These are phyloP conservation scores for Cladophialophora chaetospira DNA, from an alignment of 2,329 filamentous ascomycete genomes.

Conservation along the genomic window DNA sequence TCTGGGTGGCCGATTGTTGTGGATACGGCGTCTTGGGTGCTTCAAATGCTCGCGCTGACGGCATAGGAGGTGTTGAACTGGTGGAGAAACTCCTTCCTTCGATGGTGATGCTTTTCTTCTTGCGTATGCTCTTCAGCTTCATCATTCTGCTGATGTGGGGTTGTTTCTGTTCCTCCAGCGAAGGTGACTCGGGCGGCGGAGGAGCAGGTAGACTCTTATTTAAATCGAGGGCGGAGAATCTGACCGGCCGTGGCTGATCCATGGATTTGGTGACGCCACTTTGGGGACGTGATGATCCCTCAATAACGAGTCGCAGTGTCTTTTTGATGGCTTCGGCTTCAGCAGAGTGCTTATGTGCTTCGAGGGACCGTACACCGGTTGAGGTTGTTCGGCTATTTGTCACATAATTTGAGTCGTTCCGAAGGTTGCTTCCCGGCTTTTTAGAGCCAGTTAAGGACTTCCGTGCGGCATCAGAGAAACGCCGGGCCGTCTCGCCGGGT, in stretches of 20 bases:
- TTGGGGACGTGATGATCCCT: constrained; percentile 10
- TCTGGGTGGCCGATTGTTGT: not conserved
- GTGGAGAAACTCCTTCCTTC: constrained; percentile 19
- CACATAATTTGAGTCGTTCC: constrained; percentile 21
- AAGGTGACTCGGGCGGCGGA: constrained; percentile 14
- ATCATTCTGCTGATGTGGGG: constrained; percentile 27
- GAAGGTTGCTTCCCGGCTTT: constrained; percentile 26
- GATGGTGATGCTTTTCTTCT: constrained; percentile 27
- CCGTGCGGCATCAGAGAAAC: constrained; percentile 31
- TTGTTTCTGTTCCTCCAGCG: constrained; percentile 21
- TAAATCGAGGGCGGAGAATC: constrained; percentile 22
- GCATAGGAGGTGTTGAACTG: constrained; percentile 9
- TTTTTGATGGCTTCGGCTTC: constrained; percentile 18
- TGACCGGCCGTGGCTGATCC: constrained; percentile 15
- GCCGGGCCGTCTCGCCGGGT: constrained; percentile 28
- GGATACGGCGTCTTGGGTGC: constrained; percentile 2
- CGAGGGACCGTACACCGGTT: constrained; percentile 15
- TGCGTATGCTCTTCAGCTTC: constrained; percentile 29
- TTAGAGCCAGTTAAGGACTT: constrained; percentile 24
- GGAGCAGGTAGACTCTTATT: constrained; percentile 29
- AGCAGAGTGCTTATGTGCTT: constrained; percentile 12
- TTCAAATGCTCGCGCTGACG: constrained; percentile 6
- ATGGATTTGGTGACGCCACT: constrained; percentile 19
- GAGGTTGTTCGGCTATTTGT: constrained; percentile 19
- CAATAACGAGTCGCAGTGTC: constrained; percentile 24